Percentiles rank a stretch among this genome's conserved stretches.
phyloP scores from a whole-genome alignment of 192 early-diverging fungal genomes.

The Backusella sp. region DNA sequence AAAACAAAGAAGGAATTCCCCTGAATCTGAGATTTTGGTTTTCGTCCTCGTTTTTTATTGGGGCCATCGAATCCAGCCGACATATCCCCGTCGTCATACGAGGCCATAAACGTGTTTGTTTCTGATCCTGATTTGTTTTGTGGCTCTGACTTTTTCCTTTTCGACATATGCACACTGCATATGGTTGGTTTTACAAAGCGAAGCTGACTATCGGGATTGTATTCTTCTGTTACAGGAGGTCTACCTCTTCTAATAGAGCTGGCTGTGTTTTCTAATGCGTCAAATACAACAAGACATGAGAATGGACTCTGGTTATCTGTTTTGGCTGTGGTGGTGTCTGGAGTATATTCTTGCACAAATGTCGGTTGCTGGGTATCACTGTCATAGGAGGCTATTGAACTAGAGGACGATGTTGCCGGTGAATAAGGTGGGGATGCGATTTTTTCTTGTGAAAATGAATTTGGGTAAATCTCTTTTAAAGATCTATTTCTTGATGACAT shows the following conservation, averaged over 20 bases:
- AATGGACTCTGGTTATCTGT: neutral
- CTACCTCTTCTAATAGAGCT: slow-evolving; percentile 8
- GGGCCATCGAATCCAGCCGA: slow-evolving; percentile 21
- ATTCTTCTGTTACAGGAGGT: slow-evolving; percentile 11
- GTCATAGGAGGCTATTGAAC: neutral
- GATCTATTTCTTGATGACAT: neutral
- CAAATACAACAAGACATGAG: slow-evolving; percentile 12
- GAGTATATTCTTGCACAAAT: neutral
- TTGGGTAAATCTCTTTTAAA: neutral
- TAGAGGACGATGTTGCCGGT: neutral
- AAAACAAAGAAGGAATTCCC: slow-evolving; percentile 38
- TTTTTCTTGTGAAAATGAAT: neutral
- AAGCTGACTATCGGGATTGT: slow-evolving; percentile 16
- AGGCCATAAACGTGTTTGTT: neutral
- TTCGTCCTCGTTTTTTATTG: slow-evolving; percentile 37
- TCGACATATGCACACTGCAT: slow-evolving; percentile 10
- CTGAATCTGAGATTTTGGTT: slow-evolving; percentile 37
- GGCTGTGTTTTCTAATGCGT: neutral
- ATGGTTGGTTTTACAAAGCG: slow-evolving; percentile 24
- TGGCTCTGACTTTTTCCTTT: neutral
- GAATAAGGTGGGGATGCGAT: neutral
- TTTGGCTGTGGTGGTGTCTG: neutral
- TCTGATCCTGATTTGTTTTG: neutral
- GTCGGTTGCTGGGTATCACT: neutral
- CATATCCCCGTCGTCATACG: neutral